Evolutionary conservation across 495 filamentous ascomycete genomes (phyloP), one percentile per base, ranked within the genome.

Genomic region (Penicillium subrubescens): DNA sequence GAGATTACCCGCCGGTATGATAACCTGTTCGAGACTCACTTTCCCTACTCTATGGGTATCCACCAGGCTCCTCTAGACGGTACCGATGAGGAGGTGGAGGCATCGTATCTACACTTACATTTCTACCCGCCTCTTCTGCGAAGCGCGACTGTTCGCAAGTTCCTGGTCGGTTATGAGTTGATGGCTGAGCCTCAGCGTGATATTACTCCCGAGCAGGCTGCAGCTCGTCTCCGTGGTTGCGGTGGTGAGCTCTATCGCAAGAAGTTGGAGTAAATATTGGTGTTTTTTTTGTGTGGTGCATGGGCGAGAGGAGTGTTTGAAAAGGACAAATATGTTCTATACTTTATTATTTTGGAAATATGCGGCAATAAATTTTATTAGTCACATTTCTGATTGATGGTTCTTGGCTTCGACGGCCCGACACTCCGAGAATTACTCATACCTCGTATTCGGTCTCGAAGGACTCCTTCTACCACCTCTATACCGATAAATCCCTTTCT

Each of bases 141-240:
- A 48, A 96, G 93, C 64, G 95, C 95, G 12, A 94, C 92, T 6
- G 96, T 99, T 35, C 87, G 90, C 61, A 99, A 99, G 81, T 99
- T 98, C 79, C 71, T 97, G 44, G 95, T 98, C 31, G 95, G 95
- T 57, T 88, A 79, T 71, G 84, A 99, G 77, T 78, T 99, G 82
- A 87, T 99, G 88, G 95, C 91, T 2, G 95, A 99, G 77, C 95
- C 95, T 29, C 95, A 99, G 76, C 86, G 95, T 54, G 95, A 99
- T 74, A 99, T 99, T 70, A 99, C 96, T 2, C 94, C 95, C 0
- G 95, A 99, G 76, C 95, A 99, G 75, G 95, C 96, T 14, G 92
- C 95, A 31, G 88, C 87, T 33, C 86, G 86, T 41, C 76, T 99
- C 56, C 83, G 93, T 63, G 82, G 83, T 57, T 87, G 91, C 55